A percentile compares a stretch with the other conserved stretches of the same genome.
Evolutionary conservation across 768 basidiomycete species (phyloP).

Genomic region (Kwoniella pini): DNA sequence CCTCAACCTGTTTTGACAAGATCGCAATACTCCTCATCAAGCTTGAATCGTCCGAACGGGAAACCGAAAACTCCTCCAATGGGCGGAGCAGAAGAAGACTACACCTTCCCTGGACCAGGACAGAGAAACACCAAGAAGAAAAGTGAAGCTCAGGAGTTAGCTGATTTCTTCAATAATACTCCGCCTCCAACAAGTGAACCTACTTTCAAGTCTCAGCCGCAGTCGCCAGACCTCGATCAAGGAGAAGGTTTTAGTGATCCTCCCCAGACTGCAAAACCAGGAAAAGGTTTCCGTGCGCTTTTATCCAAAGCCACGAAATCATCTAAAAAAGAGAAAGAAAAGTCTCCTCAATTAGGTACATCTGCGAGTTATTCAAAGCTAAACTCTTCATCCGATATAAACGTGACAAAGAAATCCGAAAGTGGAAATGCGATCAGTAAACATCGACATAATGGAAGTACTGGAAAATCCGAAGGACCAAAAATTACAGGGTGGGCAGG

Average conservation of each 20-base stretch:
- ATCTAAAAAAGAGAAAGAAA: constrained; percentile 27
- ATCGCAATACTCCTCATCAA: constrained; percentile 10
- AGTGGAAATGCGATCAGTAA: no score
- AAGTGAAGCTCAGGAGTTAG: constrained; percentile 44
- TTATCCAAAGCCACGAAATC: constrained; percentile 69
- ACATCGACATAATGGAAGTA: no score
- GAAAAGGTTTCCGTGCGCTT: constrained; percentile 68
- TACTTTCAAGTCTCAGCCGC: not conserved
- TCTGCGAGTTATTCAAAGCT: constrained; percentile 2
- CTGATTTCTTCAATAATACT: constrained; percentile 45
- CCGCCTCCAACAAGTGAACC: constrained; percentile 22
- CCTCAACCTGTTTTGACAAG: not conserved
- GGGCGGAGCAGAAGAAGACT: constrained; percentile 21
- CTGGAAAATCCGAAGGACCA: constrained; percentile 5
- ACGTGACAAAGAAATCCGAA: not conserved
- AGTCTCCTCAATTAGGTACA: not conserved
- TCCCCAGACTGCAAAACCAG: constrained; percentile 22
- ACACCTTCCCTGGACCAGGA: constrained; percentile 2
- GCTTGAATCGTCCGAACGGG: constrained; percentile 2
- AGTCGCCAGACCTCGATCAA: constrained; percentile 12
- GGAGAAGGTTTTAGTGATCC: not conserved
- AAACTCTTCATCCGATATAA: not conserved
- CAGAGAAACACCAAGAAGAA: constrained; percentile 12
- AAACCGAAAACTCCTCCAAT: not conserved
- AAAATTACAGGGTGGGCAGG: constrained; percentile 15